These are phyloP conservation scores for Aspergillus saccharolyticus DNA, from an alignment of 495 filamentous ascomycete genomes.

Conservation along the genomic window DNA sequence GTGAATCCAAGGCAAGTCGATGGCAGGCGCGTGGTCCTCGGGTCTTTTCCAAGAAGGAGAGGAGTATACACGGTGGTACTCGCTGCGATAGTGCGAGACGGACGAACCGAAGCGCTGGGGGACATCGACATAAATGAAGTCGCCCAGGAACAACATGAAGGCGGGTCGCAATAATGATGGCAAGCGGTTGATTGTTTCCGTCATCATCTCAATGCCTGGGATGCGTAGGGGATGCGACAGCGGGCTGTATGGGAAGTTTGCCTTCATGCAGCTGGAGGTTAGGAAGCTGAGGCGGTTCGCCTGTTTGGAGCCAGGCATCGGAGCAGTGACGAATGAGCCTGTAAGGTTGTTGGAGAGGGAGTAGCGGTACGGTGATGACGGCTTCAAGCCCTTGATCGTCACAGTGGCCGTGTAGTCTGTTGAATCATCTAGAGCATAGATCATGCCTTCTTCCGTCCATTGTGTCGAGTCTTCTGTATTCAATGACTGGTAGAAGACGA, in stretches of 20 bases:
- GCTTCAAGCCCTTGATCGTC: constrained; percentile 47
- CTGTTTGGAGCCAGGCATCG: constrained; percentile 55
- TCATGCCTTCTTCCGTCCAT: constrained; percentile 63
- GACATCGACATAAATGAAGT: constrained; percentile 97
- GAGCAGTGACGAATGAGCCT: constrained; percentile 71
- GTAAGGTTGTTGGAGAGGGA: constrained; percentile 75
- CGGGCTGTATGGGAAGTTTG: constrained; percentile 81
- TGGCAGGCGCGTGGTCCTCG: constrained; percentile 39
- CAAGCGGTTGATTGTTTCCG: constrained; percentile 51
- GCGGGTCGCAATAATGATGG: constrained; percentile 54
- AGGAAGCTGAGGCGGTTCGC: constrained; percentile 75
- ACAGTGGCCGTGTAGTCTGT: constrained; percentile 78
- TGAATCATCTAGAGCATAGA: constrained; percentile 60
- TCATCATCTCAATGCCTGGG: constrained; percentile 67
- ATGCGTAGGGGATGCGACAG: constrained; percentile 76
- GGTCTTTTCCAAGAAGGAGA: constrained; percentile 75
- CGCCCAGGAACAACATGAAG: constrained; percentile 98
- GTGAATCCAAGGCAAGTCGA: constrained; percentile 88
- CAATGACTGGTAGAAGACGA: constrained; percentile 54
- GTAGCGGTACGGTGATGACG: constrained; percentile 72
- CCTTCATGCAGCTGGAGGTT: constrained; percentile 86
- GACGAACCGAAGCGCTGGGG: constrained; percentile 69
- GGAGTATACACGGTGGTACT: constrained; percentile 89
- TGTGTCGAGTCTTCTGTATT: constrained; percentile 17
- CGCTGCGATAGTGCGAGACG: constrained; percentile 72